A percentile compares a stretch with the other conserved stretches of the same genome.
These are phyloP conservation scores for Rubus parviflorus DNA, from an alignment of 306 rosid genomes.

Conservation along the genomic window DNA sequence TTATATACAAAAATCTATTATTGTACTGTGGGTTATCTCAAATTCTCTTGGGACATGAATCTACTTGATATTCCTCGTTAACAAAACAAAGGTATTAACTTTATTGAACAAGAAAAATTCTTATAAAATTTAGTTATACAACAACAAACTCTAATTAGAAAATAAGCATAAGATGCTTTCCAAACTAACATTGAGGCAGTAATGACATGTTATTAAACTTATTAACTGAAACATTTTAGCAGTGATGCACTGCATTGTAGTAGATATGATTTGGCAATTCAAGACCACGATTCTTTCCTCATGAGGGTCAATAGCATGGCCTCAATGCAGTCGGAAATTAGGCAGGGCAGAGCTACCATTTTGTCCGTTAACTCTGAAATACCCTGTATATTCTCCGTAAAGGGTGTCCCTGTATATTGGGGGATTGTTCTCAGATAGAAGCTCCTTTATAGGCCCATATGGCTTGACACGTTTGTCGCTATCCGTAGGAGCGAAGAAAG, in stretches of 20 bases:
- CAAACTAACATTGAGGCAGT: neutral
- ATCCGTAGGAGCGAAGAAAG: neutral
- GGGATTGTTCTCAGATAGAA: slow-evolving; percentile 4
- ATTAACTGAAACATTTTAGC: neutral
- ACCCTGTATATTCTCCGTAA: neutral
- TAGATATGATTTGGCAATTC: neutral
- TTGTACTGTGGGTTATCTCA: neutral
- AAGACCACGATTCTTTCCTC: neutral
- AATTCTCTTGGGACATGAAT: neutral
- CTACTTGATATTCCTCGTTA: neutral
- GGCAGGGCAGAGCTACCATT: neutral
- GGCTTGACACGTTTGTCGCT: neutral
- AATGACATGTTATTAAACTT: neutral
- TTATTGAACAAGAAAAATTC: neutral
- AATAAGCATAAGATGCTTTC: neutral
- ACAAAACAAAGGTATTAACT: neutral
- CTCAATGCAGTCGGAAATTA: neutral
- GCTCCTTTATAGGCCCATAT: slow-evolving; percentile 18
- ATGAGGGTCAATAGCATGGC: neutral
- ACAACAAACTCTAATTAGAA: neutral
- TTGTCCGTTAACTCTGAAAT: neutral
- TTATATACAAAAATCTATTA: neutral
- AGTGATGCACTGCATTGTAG: neutral
- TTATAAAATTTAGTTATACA: neutral
- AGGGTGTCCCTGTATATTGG: neutral